Base-by-base conservation (phyloP, 768 basidiomycete species). In the Daedalea quercina region DNA sequence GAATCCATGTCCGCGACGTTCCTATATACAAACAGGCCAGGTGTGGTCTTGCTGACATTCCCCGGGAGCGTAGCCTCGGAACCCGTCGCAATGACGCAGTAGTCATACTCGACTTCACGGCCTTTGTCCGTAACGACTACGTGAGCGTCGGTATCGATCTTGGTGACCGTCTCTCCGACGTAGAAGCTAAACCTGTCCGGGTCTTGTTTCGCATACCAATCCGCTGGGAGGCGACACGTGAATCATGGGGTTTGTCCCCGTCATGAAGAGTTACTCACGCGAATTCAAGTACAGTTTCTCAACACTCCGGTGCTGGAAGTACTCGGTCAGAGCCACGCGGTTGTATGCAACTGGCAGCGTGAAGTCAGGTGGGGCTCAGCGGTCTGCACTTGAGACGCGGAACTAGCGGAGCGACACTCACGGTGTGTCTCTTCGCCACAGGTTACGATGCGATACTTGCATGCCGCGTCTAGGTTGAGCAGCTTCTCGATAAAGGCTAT, bases 21-120 rank as follows among this genome's bases (percentile, higher is more conserved):
- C 28, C 87, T 78, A 61, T 90, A 90, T 0, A 85, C 84, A 54
- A 87, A 87, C 2, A 84, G 68, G 3, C 87, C 87, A 34, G 71
- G 72, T 7, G 73, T 76, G 26, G 60, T 64, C 1, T 68, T 58
- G 3, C 79, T 69, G 31, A 79, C 67, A 59, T 83, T 85, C 0
- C 78, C 70, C 3, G 87, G 86, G 15, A 87, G 70, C 1, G 74
- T 74, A 1, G 85, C 84, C 22, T 73, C 73, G 0, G 85, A 87
- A 1, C 87, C 87, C 0, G 87, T 87, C 1, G 85, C 82, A 31
- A 90, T 67, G 22, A 88, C 70, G 44, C 84, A 84, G 47, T 76
- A 75, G 61, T 85, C 81, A 60, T 86, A 88, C 46, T 62, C 54
- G 56, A 81, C 65, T 25, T 63, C 66, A 9, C 73, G 69, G 25